Percentiles rank a stretch among this genome's conserved stretches.
These are phyloP conservation scores for Solanum hybrid DNA, from an alignment of 305 asterid genomes.

Conservation along the genomic window DNA sequence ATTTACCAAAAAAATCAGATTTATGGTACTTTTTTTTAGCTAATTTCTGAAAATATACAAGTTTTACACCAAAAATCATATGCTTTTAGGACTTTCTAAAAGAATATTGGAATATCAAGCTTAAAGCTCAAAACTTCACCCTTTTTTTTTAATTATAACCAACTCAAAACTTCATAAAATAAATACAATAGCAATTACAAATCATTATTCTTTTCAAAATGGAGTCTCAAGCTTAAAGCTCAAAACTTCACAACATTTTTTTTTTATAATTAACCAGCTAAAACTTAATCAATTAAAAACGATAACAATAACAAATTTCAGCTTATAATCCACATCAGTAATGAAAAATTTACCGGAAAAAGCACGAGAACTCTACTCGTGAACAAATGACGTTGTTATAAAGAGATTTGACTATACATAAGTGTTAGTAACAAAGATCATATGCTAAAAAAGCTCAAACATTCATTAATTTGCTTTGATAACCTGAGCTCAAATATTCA, in stretches of 20 bases:
- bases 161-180: neutral
- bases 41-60: neutral
- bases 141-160: neutral
- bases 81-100: neutral
- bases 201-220: neutral
- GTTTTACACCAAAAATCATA: neutral
- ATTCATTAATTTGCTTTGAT: neutral
- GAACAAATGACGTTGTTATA: neutral
- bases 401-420: neutral
- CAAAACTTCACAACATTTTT: neutral
- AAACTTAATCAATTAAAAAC: neutral
- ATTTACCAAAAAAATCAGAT: neutral
- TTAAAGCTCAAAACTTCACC: neutral
- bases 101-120: neutral
- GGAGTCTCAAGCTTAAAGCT: neutral
- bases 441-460: neutral
- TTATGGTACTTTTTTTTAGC: too few relatives aligned
- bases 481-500: neutral
- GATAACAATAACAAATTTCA: neutral
- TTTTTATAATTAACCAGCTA: neutral
- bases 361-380: slow-evolving; percentile 32
- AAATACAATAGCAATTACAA: neutral
- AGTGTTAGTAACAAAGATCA: neutral
- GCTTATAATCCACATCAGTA: neutral
- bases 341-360: neutral